Evolutionary conservation across 2,329 filamentous ascomycete genomes (phyloP).

Genomic region (Pseudogymnoascus verrucosus): DNA sequence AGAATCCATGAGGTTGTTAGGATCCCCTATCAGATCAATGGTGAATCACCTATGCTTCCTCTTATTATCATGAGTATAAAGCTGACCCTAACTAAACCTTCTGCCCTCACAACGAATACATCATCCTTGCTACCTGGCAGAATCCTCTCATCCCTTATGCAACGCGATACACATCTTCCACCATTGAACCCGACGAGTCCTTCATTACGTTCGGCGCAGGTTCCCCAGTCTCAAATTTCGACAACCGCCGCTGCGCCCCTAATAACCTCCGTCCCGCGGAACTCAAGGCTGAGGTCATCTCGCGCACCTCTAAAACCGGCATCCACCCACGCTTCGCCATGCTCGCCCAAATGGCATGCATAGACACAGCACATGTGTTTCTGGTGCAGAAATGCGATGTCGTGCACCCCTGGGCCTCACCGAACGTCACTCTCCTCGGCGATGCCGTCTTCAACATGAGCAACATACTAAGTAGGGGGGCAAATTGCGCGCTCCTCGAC

Average conservation of each 20-base stretch:
- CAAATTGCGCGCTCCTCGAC: conserved; percentile 21
- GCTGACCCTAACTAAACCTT: conserved; percentile 14
- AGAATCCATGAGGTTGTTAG: conserved; percentile 17
- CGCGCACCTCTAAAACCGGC: conserved; percentile 14
- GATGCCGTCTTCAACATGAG: conserved; percentile 12
- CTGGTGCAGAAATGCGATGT: conserved; percentile 19
- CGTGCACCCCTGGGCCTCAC: conserved; percentile 19
- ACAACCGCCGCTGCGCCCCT: conserved; percentile 18
- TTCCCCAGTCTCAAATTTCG: conserved; percentile 16
- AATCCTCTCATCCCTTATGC: conserved; percentile 20
- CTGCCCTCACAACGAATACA: conserved; percentile 21
- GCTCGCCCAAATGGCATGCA: conserved; percentile 17
- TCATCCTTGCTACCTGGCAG: conserved; percentile 21
- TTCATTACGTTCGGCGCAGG: conserved; percentile 26
- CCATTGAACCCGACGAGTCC: conserved; percentile 20
- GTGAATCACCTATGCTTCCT: conserved; percentile 10
- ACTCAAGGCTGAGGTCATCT: conserved; percentile 20
- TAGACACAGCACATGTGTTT: conserved; percentile 19
- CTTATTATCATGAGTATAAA: conserved; percentile 8
- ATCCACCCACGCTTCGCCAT: conserved; percentile 17
- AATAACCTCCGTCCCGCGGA: conserved; percentile 16
- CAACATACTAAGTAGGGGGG: conserved; percentile 22
- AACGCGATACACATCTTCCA: conserved; percentile 16
- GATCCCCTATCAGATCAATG: conserved; percentile 16
- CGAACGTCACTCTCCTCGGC: conserved; percentile 20